Evolutionary conservation across 257 asterid genomes (phyloP).

Genomic region (Solanum paucissectum): DNA sequence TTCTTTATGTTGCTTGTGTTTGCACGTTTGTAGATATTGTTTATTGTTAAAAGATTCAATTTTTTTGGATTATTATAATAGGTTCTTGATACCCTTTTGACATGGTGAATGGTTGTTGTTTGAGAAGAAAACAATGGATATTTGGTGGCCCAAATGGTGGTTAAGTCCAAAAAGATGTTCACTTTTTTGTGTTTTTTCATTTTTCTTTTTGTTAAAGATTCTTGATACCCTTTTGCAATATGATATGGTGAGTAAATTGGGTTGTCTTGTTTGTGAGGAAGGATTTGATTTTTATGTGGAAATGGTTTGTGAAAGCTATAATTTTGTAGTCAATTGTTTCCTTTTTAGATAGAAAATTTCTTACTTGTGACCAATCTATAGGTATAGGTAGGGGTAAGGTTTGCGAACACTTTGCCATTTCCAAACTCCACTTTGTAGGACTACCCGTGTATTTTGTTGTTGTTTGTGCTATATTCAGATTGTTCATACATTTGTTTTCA

Average conservation of each 20-base stretch:
- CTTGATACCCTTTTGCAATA: not conserved
- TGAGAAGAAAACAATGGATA: not conserved
- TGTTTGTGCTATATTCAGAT: not conserved
- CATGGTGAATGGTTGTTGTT: not conserved
- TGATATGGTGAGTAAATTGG: not conserved
- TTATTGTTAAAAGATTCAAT: not conserved
- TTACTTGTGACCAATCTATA: too few relatives aligned
- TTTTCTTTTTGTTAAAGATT: not conserved
- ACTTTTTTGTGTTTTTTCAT: not conserved
- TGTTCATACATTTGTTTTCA: not conserved
- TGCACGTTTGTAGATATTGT: not conserved
- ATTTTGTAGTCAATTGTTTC: not conserved
- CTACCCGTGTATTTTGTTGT: not conserved
- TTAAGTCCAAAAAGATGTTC: not conserved
- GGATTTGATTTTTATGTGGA: not conserved
- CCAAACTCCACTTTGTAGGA: not conserved
- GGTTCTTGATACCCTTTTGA: not conserved
- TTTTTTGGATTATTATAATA: not conserved
- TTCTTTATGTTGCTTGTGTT: not conserved
- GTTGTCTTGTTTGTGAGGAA: not conserved
- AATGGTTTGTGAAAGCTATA: not conserved
- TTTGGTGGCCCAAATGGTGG: not conserved
- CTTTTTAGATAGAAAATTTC: not conserved
- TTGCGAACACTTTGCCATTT: not conserved
- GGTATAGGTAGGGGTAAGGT: not conserved